phyloP scores from a whole-genome alignment of 1,284 basidiomycete species.

The Golubevia sp. region DNA sequence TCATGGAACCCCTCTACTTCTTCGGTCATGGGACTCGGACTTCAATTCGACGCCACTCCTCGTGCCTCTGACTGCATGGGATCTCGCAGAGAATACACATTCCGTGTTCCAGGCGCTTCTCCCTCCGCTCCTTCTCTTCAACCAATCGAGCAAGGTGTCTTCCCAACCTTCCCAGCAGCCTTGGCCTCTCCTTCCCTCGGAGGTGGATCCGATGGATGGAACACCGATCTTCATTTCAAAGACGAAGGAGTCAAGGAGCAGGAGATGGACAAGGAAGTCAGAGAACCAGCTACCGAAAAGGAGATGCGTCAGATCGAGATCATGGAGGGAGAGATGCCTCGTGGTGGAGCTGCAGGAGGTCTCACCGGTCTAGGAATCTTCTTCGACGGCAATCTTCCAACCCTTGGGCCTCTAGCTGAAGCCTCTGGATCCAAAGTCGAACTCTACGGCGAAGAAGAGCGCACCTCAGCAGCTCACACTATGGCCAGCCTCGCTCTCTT shows the following conservation, averaged over 20 bases:
- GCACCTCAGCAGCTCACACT: not conserved
- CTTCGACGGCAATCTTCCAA: not conserved
- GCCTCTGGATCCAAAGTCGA: not conserved
- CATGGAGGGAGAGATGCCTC: not conserved
- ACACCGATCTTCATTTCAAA: not conserved
- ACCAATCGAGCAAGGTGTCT: not conserved
- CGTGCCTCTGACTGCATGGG: not conserved
- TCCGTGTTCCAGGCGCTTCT: not conserved
- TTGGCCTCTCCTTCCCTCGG: not conserved
- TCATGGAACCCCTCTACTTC: not conserved
- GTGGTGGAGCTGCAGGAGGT: not conserved
- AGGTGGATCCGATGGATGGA: not conserved
- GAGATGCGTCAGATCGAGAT: not conserved
- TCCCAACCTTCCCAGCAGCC: not conserved
- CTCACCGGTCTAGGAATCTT: not conserved
- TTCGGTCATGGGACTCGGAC: not conserved
- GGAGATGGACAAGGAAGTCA: not conserved
- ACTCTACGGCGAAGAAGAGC: not conserved
- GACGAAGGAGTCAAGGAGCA: not conserved
- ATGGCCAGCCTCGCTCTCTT: not conserved
- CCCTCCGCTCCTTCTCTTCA: not conserved
- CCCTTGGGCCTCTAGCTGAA: not conserved
- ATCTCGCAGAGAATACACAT: not conserved
- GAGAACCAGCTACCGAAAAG: not conserved
- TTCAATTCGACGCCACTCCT: not conserved